Evolutionary conservation across 2,329 filamentous ascomycete species (phyloP).

Genomic region (Fusarium drepaniforme): DNA sequence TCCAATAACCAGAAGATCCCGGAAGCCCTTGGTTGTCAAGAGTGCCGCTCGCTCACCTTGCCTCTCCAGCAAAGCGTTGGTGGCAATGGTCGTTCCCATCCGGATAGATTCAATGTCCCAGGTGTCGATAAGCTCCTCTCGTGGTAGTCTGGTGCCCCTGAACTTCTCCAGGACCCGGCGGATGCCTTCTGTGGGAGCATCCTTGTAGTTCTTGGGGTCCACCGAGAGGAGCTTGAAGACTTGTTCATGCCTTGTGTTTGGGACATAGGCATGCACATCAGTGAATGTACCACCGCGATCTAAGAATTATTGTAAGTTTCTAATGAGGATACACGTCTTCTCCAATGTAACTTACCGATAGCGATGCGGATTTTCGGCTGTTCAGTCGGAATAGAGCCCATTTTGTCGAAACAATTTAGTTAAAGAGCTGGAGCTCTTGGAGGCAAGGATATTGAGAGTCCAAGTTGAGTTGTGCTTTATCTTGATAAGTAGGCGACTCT

Average conservation of each 20-base stretch:
- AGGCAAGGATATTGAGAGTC: too few species aligned
- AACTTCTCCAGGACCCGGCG: slow-evolving; percentile 86
- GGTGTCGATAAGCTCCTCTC: slow-evolving; percentile 73
- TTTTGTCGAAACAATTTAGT: too few species aligned
- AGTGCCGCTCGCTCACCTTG: slow-evolving; percentile 90
- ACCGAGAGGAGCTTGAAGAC: slow-evolving; percentile 90
- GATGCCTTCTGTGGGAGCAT: slow-evolving; percentile 91
- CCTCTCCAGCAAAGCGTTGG: slow-evolving; percentile 87
- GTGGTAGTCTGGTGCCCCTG: slow-evolving; percentile 77
- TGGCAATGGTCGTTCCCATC: slow-evolving; percentile 95
- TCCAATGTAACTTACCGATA: too few species aligned
- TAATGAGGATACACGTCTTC: too few species aligned
- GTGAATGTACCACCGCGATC: slow-evolving; percentile 89
- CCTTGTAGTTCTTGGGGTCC: slow-evolving; percentile 88
- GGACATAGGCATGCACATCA: slow-evolving; percentile 58
- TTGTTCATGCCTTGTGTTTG: not conserved
- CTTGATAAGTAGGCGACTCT: too few species aligned
- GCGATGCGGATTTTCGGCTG: too few species aligned
- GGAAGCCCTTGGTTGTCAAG: slow-evolving; percentile 86
- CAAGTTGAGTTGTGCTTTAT: too few species aligned
- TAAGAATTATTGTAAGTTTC: too few species aligned
- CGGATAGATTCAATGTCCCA: slow-evolving; percentile 47
- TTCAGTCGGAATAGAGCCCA: too few species aligned
- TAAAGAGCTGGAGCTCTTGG: too few species aligned
- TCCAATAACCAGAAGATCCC: slow-evolving; percentile 55